Conservation (phyloP, 2,329 filamentous ascomycete species). For the Ophiostoma quercus region DNA sequence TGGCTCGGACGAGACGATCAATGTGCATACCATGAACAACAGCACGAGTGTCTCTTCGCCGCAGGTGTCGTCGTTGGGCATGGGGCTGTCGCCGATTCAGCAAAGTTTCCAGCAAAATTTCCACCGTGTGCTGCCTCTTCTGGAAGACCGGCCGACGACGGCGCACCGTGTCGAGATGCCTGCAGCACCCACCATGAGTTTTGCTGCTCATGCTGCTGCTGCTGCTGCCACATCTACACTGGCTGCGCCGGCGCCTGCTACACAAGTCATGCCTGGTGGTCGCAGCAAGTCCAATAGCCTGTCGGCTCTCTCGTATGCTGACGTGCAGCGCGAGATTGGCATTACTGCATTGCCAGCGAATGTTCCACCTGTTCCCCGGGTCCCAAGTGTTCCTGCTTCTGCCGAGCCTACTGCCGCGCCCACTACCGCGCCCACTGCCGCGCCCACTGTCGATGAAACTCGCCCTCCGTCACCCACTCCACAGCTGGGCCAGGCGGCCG, state of each 20-base stretch:
- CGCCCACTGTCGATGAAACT: conserved; percentile 26
- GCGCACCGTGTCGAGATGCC: conserved; percentile 41
- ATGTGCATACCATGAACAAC: not conserved
- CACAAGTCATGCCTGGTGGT: conserved; percentile 16
- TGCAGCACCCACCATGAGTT: not conserved
- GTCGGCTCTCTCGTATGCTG: not conserved
- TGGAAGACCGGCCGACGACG: conserved; percentile 45
- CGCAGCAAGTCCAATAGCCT: conserved; percentile 21
- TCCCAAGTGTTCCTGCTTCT: not conserved
- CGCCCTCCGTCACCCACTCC: conserved; percentile 44
- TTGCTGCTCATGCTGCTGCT: not conserved
- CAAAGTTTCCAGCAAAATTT: not conserved
- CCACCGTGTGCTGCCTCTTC: conserved; percentile 7
- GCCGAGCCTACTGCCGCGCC: not conserved
- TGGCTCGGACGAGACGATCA: conserved; percentile 18
- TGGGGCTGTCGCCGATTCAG: not conserved
- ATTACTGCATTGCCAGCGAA: conserved; percentile 22
- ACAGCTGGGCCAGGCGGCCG: not conserved
- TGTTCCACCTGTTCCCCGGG: conserved; percentile 28
- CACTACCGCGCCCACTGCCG: not conserved
- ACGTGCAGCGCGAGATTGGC: not conserved
- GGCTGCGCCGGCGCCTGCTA: conserved; percentile 29
- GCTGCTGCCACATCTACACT: not conserved
- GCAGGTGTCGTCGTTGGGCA: not conserved
- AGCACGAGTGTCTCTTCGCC: not conserved